A percentile compares a stretch with the other conserved stretches of the same genome.
Evolutionary conservation across 306 rosid species (phyloP).

Genomic region (Lagenaria siceraria): DNA sequence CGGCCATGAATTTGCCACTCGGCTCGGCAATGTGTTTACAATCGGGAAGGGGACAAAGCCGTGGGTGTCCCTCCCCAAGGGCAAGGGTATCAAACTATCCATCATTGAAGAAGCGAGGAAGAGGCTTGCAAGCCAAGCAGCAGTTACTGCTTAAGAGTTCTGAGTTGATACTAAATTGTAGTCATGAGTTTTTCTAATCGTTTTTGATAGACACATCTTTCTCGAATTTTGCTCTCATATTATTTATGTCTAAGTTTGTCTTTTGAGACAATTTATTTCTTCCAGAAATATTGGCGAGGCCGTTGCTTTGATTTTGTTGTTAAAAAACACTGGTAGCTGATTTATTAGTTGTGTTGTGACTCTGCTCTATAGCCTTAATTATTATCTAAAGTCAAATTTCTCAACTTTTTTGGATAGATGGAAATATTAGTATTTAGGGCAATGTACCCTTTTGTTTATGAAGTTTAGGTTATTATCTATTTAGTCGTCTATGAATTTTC

Average conservation of each 20-base stretch:
- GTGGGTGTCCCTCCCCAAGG: slow-evolving; percentile 82
- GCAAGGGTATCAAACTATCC: slow-evolving; percentile 71
- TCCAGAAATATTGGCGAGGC: background rate
- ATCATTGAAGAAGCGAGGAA: slow-evolving; percentile 81
- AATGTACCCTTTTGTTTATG: no score
- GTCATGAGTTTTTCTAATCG: background rate
- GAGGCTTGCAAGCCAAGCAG: slow-evolving; percentile 49
- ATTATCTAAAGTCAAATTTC: no score
- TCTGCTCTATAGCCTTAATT: background rate
- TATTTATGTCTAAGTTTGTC: background rate
- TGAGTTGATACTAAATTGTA: background rate
- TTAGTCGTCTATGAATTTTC: no score
- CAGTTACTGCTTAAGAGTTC: slow-evolving; percentile 19
- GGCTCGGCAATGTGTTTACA: slow-evolving; percentile 65
- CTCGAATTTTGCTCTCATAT: background rate
- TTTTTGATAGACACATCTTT: background rate
- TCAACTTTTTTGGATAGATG: no score
- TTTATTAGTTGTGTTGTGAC: background rate
- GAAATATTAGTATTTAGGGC: no score
- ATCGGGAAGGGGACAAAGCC: slow-evolving; percentile 78
- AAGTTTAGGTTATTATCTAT: no score
- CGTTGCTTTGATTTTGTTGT: background rate
- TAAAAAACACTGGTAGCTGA: background rate
- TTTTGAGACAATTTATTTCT: background rate
- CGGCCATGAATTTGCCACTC: slow-evolving; percentile 79